A percentile compares a stretch with the other conserved stretches of the same genome.
Evolutionary conservation across 2,329 filamentous ascomycete genomes (phyloP).

Genomic region (Talaromyces sp.): DNA sequence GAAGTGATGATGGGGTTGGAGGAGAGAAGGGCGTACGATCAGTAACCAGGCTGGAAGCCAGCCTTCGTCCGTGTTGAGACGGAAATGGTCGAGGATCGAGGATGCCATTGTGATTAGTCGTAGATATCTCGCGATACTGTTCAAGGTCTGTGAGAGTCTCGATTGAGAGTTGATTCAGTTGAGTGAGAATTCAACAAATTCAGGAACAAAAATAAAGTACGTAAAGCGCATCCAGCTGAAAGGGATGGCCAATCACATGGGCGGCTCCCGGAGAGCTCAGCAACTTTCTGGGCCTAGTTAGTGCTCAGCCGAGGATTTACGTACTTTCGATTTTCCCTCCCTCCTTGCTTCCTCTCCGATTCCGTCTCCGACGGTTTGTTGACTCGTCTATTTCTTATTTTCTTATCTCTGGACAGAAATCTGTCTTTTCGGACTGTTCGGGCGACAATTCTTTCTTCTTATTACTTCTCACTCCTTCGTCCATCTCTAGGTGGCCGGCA

Average conservation of each 20-base stretch:
- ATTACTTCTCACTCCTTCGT: not conserved
- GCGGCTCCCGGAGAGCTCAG: not conserved
- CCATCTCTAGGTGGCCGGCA: not conserved
- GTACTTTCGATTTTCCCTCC: not conserved
- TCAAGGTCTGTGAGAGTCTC: not conserved
- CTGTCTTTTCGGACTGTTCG: not conserved
- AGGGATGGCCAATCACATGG: slow-evolving; percentile 11
- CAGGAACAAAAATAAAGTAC: not conserved
- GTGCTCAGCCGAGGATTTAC: not conserved
- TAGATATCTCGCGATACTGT: not conserved
- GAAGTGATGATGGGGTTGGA: not conserved
- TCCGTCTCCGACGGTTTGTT: not conserved
- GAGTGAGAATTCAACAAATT: not conserved
- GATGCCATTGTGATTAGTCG: not conserved
- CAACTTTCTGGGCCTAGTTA: slow-evolving; percentile 2
- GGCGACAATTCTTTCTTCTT: not conserved
- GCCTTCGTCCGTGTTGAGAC: slow-evolving; percentile 13
- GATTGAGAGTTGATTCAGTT: not conserved
- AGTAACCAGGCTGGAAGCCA: slow-evolving; percentile 18
- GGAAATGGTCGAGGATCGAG: not conserved
- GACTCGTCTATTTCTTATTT: not conserved
- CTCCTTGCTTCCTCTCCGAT: slow-evolving; percentile 6
- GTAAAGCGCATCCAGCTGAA: not conserved
- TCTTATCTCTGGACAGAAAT: not conserved
- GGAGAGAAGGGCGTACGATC: slow-evolving; percentile 6